These are phyloP conservation scores for Aspergillus candidus DNA, from an alignment of 2,329 filamentous ascomycete species.

Conservation along the genomic window DNA sequence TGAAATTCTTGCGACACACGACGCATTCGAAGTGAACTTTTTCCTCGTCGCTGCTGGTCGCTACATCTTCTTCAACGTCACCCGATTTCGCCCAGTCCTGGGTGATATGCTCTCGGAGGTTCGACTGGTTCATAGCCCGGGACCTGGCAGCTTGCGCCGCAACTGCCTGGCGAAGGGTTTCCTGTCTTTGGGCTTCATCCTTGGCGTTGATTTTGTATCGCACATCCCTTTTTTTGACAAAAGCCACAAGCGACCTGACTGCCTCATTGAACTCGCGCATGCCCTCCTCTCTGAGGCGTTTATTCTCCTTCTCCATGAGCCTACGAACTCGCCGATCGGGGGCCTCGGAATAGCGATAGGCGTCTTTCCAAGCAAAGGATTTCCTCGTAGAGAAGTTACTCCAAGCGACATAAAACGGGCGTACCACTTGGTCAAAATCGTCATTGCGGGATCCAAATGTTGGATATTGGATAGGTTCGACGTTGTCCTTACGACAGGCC, in stretches of 20 bases:
- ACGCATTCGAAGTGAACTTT: constrained; percentile 58
- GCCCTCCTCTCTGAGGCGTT: constrained; percentile 71
- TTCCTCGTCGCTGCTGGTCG: constrained; percentile 42
- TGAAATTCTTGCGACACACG: constrained; percentile 62
- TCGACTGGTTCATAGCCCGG: constrained; percentile 73
- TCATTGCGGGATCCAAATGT: constrained; percentile 75
- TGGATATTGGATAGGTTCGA: constrained; percentile 63
- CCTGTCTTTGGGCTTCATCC: constrained; percentile 73
- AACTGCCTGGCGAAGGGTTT: constrained; percentile 67
- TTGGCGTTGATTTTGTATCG: constrained; percentile 72
- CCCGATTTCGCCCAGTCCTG: constrained; percentile 69
- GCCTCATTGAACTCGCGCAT: constrained; percentile 88
- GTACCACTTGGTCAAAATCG: constrained; percentile 68
- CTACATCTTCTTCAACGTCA: constrained; percentile 47
- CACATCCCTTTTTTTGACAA: constrained; percentile 86
- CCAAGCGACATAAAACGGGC: constrained; percentile 77
- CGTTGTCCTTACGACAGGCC: constrained; percentile 63
- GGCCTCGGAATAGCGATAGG: constrained; percentile 75
- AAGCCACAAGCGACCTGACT: constrained; percentile 76
- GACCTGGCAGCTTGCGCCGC: constrained; percentile 79
- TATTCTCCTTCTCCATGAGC: constrained; percentile 93
- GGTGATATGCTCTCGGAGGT: constrained; percentile 56
- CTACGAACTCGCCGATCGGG: constrained; percentile 77
- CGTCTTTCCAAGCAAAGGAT: constrained; percentile 83
- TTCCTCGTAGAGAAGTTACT: constrained; percentile 75